Base-by-base conservation (phyloP, 345 rosid genomes). In the Murraya koenigii region DNA sequence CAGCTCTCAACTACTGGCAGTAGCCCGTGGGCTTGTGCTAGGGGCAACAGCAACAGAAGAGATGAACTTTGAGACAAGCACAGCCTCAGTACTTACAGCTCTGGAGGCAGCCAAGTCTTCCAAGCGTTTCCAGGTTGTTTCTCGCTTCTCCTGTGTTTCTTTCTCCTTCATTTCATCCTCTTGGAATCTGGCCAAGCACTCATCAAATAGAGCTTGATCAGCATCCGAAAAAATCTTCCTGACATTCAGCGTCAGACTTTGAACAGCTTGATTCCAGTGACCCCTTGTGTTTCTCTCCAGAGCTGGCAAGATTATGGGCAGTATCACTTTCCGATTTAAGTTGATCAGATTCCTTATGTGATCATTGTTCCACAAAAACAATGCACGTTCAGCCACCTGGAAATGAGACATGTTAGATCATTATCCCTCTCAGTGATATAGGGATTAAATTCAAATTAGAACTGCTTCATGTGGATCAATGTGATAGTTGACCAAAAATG, bases 201-300 rank as follows among this genome's bases (percentile, higher is more conserved):
- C 94, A 11, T 91, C 94, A 69, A 91, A 91, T 28, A 90, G 85
- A 70, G 72, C 72, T 81, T 82, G 90, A 82, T 90, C 92, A 6
- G 87, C 79, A 79, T 90, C 92, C 0, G 84, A 83, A 70, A 92
- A 80, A 66, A 87, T 88, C 84, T 88, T 89, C 68, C 86, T 80
- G 62, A 89, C 90, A 76, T 88, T 86, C 78, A 88, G 71, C 11
- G 91, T 88, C 49, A 89, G 78, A 79, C 91, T 88, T 80, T 88
- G 93, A 61, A 89, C 93, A 63, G 91, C 93, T 80, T 85, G 91
- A 79, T 88, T 84, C 93, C 93, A 89, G 55, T 89, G 93, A 2
- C 86, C 83, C 25, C 61, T 26, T 25, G 89, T 85, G 80, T 88
- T 88, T 75, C 85, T 85, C 78, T 89, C 93, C 79, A 88, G 52